Percentiles rank a stretch among this genome's conserved stretches.
Conservation (phyloP, 208 protist genomes). For the Leishmania aethiopica region DNA sequence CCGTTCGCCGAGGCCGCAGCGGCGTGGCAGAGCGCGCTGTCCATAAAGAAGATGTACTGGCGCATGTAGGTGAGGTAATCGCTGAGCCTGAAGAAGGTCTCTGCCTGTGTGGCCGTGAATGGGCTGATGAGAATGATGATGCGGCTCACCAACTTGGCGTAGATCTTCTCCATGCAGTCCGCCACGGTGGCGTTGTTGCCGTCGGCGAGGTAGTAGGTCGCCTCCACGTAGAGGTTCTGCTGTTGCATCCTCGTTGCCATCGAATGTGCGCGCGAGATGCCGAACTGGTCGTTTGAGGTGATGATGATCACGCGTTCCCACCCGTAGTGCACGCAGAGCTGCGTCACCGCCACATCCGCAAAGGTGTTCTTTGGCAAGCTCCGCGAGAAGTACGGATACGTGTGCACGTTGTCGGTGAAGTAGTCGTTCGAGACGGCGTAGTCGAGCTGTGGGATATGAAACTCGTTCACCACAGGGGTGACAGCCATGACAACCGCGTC, state of each 20-base stretch:
- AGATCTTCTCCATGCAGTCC: conserved; percentile 60
- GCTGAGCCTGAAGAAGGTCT: conserved; percentile 68
- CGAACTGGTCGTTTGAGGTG: conserved; percentile 62
- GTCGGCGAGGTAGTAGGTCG: conserved; percentile 50
- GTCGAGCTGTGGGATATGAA: conserved; percentile 71
- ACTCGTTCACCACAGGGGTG: conserved; percentile 83
- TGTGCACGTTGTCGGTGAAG: conserved; percentile 56
- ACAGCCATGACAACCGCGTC: conserved; percentile 55
- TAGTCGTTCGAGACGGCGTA: conserved; percentile 69
- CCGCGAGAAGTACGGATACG: conserved; percentile 84
- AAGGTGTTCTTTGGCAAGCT: conserved; percentile 54
- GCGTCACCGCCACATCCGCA: conserved; percentile 56
- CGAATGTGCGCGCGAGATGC: conserved; percentile 40
- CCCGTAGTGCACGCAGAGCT: conserved; percentile 68
- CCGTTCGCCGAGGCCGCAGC: conserved; percentile 26
- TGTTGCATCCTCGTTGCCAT: conserved; percentile 54
- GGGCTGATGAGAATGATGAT: conserved; percentile 63
- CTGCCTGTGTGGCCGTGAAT: conserved; percentile 46
- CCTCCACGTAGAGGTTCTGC: conserved; percentile 77
- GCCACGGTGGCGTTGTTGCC: conserved; percentile 25
- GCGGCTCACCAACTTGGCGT: conserved; percentile 68
- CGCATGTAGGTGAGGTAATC: conserved; percentile 60
- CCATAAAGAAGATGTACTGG: conserved; percentile 83
- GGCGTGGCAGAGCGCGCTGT: conserved; percentile 68
- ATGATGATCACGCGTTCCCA: conserved; percentile 89